Evolutionary conservation across 495 filamentous ascomycete genomes (phyloP), one percentile per base, ranked within the genome.

Genomic region (Xylaria curta): DNA sequence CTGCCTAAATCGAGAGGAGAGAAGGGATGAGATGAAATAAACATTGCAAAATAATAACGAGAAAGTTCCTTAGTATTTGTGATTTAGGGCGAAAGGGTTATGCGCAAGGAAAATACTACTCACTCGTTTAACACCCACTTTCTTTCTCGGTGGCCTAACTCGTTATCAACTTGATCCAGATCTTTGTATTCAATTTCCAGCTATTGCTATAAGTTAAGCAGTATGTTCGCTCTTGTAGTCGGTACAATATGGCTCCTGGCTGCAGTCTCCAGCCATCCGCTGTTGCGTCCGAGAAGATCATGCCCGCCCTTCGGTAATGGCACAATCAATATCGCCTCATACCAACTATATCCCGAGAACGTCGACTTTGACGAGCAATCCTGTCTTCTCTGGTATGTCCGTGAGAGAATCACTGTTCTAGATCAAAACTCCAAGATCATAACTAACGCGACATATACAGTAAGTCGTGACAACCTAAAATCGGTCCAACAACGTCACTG

Each of bases 291-390:
- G 12, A 44, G 60, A n/a, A 1, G 8, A 13, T 13, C 65, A 72
- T 82, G 80, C 71, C 76, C 76, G 21, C 74, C 76, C 8, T 78
- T 80, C 61, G 24, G 49, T 36, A 75, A 67, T 10, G 79, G 80
- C n/a, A 74, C 62, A 21, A 75, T 81, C 49, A 67, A 75, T 21
- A 75, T 82, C 51, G 69, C 76, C 28, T 74, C 76, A 24, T 82
- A 76, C 68, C 80, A 81, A 38, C 70, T 81, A 0, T 81, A 81
- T 42, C 78, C 81, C 42, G 81, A 81, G 46, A 81, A 82, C 28
- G 79, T 78, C 21, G 80, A 82, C 54, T 81, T 78, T 68, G 76
- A 82, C 69, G 51, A 68, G 31, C 64, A 78, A 4, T 70, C 65
- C 21, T 81, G 80, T 44, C 61, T 80, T n/a, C 65, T 81, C 40